Base-by-base conservation (phyloP, 2,329 filamentous ascomycete species). In the Westerdykella aurantiaca region DNA sequence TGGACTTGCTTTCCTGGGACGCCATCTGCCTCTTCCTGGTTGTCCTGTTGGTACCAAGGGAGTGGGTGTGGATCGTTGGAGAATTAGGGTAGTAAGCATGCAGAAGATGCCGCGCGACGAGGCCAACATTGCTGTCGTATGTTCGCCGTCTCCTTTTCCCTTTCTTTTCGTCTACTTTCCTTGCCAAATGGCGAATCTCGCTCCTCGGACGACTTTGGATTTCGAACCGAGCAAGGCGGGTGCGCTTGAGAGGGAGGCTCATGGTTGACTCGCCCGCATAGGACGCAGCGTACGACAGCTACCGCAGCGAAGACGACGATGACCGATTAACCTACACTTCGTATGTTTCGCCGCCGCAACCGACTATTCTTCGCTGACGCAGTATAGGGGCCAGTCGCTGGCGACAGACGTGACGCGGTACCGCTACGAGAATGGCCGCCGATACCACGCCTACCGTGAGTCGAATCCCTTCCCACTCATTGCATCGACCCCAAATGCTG, bases 381-480 rank as follows among this genome's bases (percentile, higher is more conserved):
- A 35, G 40, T 34, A 51, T 13, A 68, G 63, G 39, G 63, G 57
- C 12, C 57, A 57, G 42, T 69, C 67, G 12, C 51, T 71, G 42
- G 68, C 67, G 9, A 66, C 67, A 14, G 64, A 57, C 17, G 59
- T 67, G 12, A 70, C 64, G 2, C 57, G 57, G 39, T 70, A 69
- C 52, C 62, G 68, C 45, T 63, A 64, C 45, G 63, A 67, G 43
- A 66, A 66, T 43, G 63, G 64, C 7, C 47, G 64, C 12, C 48
- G 63, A 16, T 67, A 67, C 41, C 63, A 67, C 42, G 56, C 61
- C 5, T 67, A 56, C 47, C 54, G 61, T 53, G 49, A 48, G 56
- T 49, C 31, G 11, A 22, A 18, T 5, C 23, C 23, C 5, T 13
- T 13, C 5, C 6, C 16, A 5, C 33, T 13, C 13, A n/a, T 34